Evolutionary conservation across 2,329 filamentous ascomycete species (phyloP).

Genomic region (Dryadomyces quercus-mongolicae): DNA sequence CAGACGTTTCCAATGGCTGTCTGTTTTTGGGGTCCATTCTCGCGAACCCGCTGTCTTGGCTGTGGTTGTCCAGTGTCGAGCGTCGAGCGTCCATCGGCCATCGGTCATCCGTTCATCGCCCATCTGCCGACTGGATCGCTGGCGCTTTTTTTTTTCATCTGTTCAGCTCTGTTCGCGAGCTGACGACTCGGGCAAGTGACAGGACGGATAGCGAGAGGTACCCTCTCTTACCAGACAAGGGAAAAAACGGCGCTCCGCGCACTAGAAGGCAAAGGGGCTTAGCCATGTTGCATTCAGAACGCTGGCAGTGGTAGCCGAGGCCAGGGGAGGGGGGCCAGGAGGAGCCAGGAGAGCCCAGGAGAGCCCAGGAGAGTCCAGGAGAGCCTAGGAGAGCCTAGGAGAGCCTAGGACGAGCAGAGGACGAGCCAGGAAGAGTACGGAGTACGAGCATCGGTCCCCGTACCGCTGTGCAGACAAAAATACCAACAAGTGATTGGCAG

Average conservation of each 20-base stretch:
- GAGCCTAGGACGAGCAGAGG: no score
- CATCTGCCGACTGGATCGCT: no score
- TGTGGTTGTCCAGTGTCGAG: no score
- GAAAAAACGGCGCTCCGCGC: slow-evolving; percentile 24
- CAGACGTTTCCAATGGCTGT: no score
- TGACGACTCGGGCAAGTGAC: no score
- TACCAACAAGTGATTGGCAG: not conserved
- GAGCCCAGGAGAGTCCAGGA: not conserved
- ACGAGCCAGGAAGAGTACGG: not conserved
- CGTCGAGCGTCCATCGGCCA: no score
- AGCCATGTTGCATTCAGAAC: slow-evolving; percentile 28
- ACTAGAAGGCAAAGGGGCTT: slow-evolving; percentile 26
- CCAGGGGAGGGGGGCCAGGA: slow-evolving; percentile 14
- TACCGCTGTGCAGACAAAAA: not conserved
- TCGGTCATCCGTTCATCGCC: no score
- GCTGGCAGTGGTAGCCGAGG: slow-evolving; percentile 21
- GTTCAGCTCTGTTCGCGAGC: no score
- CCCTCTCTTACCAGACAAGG: not conserved
- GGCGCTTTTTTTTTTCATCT: no score
- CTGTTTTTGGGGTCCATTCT: no score
- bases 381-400: not conserved
- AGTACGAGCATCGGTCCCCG: not conserved
- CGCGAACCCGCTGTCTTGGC: no score
- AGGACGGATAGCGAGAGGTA: no score
- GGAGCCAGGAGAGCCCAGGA: not conserved